Evolutionary conservation across 768 basidiomycete species (phyloP).

Genomic region (Macrolepiota fuliginosa): DNA sequence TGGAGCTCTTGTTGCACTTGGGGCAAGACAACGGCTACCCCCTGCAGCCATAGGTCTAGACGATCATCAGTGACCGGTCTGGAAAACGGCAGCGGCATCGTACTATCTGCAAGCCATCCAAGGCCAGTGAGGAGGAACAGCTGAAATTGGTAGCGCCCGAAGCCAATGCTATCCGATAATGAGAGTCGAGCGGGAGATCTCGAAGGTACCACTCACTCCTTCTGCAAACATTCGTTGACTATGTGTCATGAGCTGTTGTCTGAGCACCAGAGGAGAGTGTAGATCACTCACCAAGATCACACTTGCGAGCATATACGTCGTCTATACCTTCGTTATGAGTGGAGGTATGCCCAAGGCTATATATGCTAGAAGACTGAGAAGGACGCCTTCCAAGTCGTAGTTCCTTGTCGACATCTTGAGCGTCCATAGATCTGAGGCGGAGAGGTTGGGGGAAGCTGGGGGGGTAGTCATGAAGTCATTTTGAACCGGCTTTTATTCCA

Average conservation of each 20-base stretch:
- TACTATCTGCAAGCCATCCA: conserved; percentile 51
- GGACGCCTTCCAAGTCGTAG: neutral
- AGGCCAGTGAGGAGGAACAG: conserved; percentile 45
- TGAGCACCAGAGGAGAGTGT: too few relatives aligned
- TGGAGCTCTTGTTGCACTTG: conserved; percentile 42
- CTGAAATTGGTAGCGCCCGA: conserved; percentile 47
- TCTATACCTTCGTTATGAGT: conserved; percentile 5
- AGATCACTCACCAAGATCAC: neutral
- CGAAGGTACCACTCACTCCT: conserved; percentile 31
- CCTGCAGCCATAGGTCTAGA: conserved; percentile 45
- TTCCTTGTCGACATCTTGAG: neutral
- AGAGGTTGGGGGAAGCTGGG: neutral
- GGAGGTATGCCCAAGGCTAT: neutral
- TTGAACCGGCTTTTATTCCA: neutral
- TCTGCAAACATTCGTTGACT: conserved; percentile 47
- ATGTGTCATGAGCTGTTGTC: neutral
- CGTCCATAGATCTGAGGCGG: neutral
- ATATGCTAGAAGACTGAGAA: neutral
- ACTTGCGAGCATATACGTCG: conserved; percentile 8
- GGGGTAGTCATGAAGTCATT: neutral
- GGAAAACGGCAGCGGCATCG: conserved; percentile 13
- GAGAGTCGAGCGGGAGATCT: neutral
- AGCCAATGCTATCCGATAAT: conserved; percentile 37
- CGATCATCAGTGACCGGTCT: neutral
- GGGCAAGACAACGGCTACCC: conserved; percentile 42